These are phyloP conservation scores for Pichia sp. DNA, from an alignment of 1,139 yeast genomes.

Conservation along the genomic window DNA sequence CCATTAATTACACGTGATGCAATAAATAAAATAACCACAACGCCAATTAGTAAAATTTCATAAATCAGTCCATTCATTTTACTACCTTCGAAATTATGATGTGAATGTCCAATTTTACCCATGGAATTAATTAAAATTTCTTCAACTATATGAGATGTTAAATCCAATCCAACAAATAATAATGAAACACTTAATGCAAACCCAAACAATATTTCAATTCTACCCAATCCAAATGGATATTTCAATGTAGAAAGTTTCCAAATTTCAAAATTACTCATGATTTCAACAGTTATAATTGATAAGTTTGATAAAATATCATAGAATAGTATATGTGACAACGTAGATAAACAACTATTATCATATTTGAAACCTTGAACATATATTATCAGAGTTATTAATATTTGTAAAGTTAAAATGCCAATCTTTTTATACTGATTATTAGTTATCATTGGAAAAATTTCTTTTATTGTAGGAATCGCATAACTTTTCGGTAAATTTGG, in stretches of 20 bases:
- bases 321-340: constrained; percentile 79
- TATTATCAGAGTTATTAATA: constrained; percentile 47
- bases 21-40: constrained; percentile 23
- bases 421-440: constrained; percentile 50
- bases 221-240: constrained; percentile 86
- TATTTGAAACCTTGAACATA: constrained; percentile 56
- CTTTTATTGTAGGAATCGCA: constrained; percentile 70
- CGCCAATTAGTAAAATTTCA: constrained; percentile 27
- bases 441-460: constrained; percentile 52
- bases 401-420: constrained; percentile 61
- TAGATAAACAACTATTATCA: constrained; percentile 58
- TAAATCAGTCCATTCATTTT: constrained; percentile 28
- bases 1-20: constrained; percentile 11
- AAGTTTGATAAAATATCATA: constrained; percentile 82
- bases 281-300: constrained; percentile 63
- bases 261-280: constrained; percentile 83
- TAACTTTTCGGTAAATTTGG: constrained; percentile 68
- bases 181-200: constrained; percentile 82
- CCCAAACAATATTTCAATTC: constrained; percentile 81
- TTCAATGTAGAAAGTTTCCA: constrained; percentile 83
- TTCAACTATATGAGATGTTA: constrained; percentile 77
- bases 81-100: constrained; percentile 27
- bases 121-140: constrained; percentile 46
- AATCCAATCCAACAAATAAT: constrained; percentile 85
- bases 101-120: constrained; percentile 32